Conservation (phyloP, 441 rosid genomes). For the Populus trichocarpa region DNA sequence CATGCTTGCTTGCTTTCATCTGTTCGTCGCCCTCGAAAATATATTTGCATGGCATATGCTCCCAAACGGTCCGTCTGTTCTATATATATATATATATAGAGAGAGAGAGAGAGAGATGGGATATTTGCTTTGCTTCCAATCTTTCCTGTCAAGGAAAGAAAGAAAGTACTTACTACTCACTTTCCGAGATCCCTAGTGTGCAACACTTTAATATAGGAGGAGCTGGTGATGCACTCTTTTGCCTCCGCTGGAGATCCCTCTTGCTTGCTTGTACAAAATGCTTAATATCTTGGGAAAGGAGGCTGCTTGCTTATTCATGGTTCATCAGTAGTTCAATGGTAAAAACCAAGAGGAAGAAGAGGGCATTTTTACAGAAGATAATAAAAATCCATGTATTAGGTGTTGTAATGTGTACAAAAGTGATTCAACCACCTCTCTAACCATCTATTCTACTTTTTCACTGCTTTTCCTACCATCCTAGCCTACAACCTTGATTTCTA, state of each 20-base stretch:
- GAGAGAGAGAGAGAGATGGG: neutral
- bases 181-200: neutral
- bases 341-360: neutral
- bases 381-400: conserved; percentile 31
- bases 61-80: too few relatives aligned
- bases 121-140: neutral
- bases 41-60: too few relatives aligned
- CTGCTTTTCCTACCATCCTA: conserved; percentile 21
- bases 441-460: conserved; percentile 9
- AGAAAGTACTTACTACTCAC: neutral
- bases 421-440: conserved; percentile 25
- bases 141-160: conserved; percentile 9
- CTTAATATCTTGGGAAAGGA: too few relatives aligned
- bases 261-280: too few relatives aligned
- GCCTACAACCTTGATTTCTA: conserved; percentile 11
- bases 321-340: neutral
- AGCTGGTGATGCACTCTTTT: neutral
- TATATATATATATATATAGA: too few relatives aligned
- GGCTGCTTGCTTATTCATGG: too few relatives aligned
- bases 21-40: too few relatives aligned
- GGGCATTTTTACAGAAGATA: neutral
- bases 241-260: neutral
- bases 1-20: neutral
- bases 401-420: conserved; percentile 38
- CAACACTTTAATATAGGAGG: neutral